Evolutionary conservation across 2,329 filamentous ascomycete species (phyloP).

Genomic region (Diaporthe sp.): DNA sequence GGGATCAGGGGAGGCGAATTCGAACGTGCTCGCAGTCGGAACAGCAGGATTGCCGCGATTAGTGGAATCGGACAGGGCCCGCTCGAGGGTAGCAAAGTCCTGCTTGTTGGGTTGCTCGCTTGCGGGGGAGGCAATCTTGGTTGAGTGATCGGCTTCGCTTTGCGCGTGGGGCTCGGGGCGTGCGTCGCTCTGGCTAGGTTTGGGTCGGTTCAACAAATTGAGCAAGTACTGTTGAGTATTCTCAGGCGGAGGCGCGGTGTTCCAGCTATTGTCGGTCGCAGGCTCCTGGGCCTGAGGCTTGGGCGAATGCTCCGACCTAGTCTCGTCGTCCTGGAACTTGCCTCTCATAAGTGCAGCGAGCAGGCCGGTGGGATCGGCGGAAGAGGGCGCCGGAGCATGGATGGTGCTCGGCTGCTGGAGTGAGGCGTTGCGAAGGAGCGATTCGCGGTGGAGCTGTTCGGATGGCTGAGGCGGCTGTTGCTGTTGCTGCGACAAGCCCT

Average conservation of each 20-base stretch:
- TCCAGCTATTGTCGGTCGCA: constrained; percentile 53
- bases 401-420: constrained; percentile 54
- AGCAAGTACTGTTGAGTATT: constrained; percentile 89
- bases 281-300: constrained; percentile 40
- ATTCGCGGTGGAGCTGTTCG: constrained; percentile 45
- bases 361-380: constrained; percentile 68
- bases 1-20: constrained; percentile 44
- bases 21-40: constrained; percentile 42
- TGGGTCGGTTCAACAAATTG: constrained; percentile 85
- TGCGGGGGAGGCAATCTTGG: constrained; percentile 61
- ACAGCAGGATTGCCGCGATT: constrained; percentile 40
- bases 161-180: constrained; percentile 43
- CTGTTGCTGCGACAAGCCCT: constrained; percentile 42
- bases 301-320: constrained; percentile 50
- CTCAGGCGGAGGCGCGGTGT: constrained; percentile 65
- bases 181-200: constrained; percentile 71
- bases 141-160: constrained; percentile 59
- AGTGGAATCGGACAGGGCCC: constrained; percentile 34
- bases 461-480: constrained; percentile 36
- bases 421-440: constrained; percentile 44
- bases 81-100: constrained; percentile 34
- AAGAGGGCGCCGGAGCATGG: constrained; percentile 68
- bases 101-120: constrained; percentile 43
- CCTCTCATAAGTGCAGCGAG: constrained; percentile 73
- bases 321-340: constrained; percentile 61